These are phyloP conservation scores for Saccharomycopsis capsularis DNA, from an alignment of 805 yeast genomes.

Conservation along the genomic window DNA sequence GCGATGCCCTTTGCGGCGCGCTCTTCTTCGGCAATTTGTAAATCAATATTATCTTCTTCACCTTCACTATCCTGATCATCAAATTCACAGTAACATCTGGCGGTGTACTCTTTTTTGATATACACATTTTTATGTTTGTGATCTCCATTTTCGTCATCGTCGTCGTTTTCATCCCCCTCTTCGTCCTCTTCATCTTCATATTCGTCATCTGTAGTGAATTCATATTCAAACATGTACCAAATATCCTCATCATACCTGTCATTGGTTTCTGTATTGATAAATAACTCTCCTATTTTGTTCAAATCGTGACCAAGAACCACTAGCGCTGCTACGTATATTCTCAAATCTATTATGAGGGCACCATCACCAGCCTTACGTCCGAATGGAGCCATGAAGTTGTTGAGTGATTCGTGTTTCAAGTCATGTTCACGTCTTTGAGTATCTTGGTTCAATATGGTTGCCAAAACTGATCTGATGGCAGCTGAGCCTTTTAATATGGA, in stretches of 20 bases:
- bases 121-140: slow-evolving; percentile 15
- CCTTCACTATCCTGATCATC: slow-evolving; percentile 27
- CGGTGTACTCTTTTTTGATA: slow-evolving; percentile 26
- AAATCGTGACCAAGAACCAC: slow-evolving; percentile 41
- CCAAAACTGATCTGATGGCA: slow-evolving; percentile 54
- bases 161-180: slow-evolving; percentile 24
- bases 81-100: slow-evolving; percentile 34
- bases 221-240: slow-evolving; percentile 52
- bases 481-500: slow-evolving; percentile 55
- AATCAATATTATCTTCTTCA: slow-evolving; percentile 7
- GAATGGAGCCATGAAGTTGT: slow-evolving; percentile 59
- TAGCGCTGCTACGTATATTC: slow-evolving; percentile 51
- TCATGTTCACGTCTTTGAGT: slow-evolving; percentile 43
- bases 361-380: slow-evolving; percentile 58
- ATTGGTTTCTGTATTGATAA: slow-evolving; percentile 46
- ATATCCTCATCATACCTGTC: slow-evolving; percentile 68
- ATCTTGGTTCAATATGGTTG: slow-evolving; percentile 51
- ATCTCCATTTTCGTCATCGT: slow-evolving; percentile 25
- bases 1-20: background rate
- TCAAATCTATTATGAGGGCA: slow-evolving; percentile 48
- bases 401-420: slow-evolving; percentile 48
- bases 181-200: slow-evolving; percentile 25
- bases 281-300: slow-evolving; percentile 45
- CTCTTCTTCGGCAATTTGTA: background rate
- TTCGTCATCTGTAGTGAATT: slow-evolving; percentile 38